Conservation (phyloP, 2,329 filamentous ascomycete genomes). For the Aspergillus sp. region DNA sequence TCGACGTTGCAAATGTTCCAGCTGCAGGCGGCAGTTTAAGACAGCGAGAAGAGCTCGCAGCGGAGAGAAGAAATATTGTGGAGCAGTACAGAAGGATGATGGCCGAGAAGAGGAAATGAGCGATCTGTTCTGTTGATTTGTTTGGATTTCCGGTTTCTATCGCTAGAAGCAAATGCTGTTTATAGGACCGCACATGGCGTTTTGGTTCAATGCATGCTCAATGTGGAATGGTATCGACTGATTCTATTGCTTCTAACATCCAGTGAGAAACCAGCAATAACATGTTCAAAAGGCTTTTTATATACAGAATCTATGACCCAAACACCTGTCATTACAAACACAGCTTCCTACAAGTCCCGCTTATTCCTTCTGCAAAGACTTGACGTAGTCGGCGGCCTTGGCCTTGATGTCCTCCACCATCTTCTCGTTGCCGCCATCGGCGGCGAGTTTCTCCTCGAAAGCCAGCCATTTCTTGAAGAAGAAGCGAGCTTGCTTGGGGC, state of each 20-base stretch:
- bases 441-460: slow-evolving; percentile 69
- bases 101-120: slow-evolving; percentile 49
- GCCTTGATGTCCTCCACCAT: slow-evolving; percentile 68
- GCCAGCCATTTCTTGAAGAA: slow-evolving; percentile 91
- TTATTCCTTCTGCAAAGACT: slow-evolving; percentile 34
- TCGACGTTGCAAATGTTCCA: slow-evolving; percentile 68
- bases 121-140: neutral
- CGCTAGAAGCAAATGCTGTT: neutral
- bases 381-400: slow-evolving; percentile 69
- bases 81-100: slow-evolving; percentile 72
- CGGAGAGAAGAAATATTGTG: slow-evolving; percentile 67
- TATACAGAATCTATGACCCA: slow-evolving; percentile 11
- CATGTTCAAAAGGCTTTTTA: slow-evolving; percentile 12
- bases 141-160: neutral
- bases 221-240: slow-evolving; percentile 2
- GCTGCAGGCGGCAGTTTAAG: slow-evolving; percentile 68
- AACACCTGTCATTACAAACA: slow-evolving; percentile 16
- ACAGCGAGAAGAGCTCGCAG: slow-evolving; percentile 70
- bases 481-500: slow-evolving; percentile 76
- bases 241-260: neutral
- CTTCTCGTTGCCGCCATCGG: slow-evolving; percentile 62
- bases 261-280: neutral
- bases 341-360: neutral
- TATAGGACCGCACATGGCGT: neutral
- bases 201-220: neutral